phyloP scores from a whole-genome alignment of 352 stramenopile species.

The Phytophthora cryptogea region DNA sequence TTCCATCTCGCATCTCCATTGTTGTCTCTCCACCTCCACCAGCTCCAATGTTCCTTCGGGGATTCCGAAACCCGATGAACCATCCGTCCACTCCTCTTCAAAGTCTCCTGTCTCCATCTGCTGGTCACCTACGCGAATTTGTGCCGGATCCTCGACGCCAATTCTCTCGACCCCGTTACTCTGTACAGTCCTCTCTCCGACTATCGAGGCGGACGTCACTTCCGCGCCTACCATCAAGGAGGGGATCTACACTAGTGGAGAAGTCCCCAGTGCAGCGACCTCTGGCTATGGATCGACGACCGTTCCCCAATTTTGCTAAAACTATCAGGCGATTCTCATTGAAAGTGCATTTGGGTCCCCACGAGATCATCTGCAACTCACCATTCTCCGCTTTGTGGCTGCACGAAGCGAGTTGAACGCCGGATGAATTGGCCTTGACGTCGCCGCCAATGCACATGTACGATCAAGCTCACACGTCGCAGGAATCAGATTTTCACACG shows the following conservation, averaged over 20 bases:
- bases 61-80: slow-evolving; percentile 29
- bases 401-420: too few relatives aligned
- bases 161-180: not conserved
- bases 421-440: too few relatives aligned
- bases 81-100: slow-evolving; percentile 12
- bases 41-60: slow-evolving; percentile 29
- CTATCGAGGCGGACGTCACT: not conserved
- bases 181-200: not conserved
- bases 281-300: slow-evolving; percentile 4
- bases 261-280: slow-evolving; percentile 5
- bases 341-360: too few relatives aligned
- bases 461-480: not conserved
- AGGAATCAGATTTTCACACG: not conserved
- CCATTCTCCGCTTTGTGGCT: not conserved
- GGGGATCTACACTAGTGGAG: not conserved
- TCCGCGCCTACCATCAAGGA: slow-evolving; percentile 8
- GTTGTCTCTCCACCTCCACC: slow-evolving; percentile 18
- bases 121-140: slow-evolving; percentile 1
- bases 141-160: not conserved
- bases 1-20: slow-evolving; percentile 21
- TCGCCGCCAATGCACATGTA: too few relatives aligned
- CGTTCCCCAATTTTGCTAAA: not conserved
- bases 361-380: not conserved
- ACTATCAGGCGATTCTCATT: not conserved
- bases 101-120: slow-evolving; percentile 10